Evolutionary conservation across 306 rosid species (phyloP).

Genomic region (Castanea mollissima): DNA sequence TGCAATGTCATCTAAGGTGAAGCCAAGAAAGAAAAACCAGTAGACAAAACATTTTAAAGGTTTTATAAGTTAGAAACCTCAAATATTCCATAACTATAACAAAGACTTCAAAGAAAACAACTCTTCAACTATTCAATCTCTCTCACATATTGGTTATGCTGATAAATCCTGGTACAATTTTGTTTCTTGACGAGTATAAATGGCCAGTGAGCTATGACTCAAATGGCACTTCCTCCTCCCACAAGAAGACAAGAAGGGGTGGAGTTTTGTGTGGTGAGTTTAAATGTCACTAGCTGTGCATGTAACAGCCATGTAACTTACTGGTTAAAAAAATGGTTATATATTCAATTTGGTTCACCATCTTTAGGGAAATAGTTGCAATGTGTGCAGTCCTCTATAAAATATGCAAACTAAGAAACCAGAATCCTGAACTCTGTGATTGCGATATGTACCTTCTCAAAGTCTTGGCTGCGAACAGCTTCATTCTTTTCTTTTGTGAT

Average conservation of each 20-base stretch:
- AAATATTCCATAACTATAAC: neutral
- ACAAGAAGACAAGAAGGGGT: too few species aligned
- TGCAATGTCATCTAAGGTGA: constrained; percentile 15
- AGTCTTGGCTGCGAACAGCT: constrained; percentile 92
- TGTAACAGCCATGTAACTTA: too few species aligned
- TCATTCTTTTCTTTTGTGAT: constrained; percentile 90
- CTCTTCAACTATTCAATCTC: neutral
- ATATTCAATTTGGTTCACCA: neutral
- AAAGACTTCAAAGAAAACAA: neutral
- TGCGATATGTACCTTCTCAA: constrained; percentile 65
- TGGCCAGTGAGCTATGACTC: too few species aligned
- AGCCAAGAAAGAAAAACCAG: neutral
- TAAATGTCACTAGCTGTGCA: too few species aligned
- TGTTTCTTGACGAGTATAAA: neutral
- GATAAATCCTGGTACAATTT: neutral
- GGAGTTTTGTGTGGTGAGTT: too few species aligned
- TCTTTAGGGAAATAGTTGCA: neutral
- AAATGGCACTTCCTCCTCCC: too few species aligned
- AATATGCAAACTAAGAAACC: neutral
- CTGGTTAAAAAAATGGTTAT: neutral
- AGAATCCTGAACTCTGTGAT: too few species aligned
- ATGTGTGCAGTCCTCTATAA: neutral
- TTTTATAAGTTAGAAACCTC: neutral
- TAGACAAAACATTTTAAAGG: neutral
- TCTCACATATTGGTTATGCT: neutral